Evolutionary conservation across 2,329 filamentous ascomycete genomes (phyloP), one percentile per base, ranked within the genome.

Genomic region (Ceratocystis lukuohia): DNA sequence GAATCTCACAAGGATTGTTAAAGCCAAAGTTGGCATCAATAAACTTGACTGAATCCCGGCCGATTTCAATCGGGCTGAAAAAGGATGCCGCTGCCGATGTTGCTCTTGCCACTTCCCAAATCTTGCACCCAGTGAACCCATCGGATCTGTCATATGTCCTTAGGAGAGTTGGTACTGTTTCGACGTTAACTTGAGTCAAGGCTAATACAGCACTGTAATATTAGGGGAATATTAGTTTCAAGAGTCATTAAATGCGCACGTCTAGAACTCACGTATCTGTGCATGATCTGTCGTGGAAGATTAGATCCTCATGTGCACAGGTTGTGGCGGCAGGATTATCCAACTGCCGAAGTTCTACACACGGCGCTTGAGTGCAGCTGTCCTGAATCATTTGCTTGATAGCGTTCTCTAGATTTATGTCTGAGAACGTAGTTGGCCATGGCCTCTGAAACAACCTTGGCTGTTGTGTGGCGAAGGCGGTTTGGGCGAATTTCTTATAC

Each of bases 1-100:
- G 68, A 2, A 72, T 68, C 25, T 73, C 69, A 59, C 70, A 71
- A 22, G 74, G 73, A 57, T 75, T 75, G 65, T 75, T 75, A 44
- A 71, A 69, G 2, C 72, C 72, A 22, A 75, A 71, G 0, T 69
- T 73, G 1, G 71, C 72, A 61, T 74, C 73, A 30, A 75, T 69
- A 48, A 73, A 74, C 22, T 72, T 70, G 1, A 72, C 66, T 5
- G 64, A 66, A 10, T 72, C 70, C 8, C 71, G 69, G 33, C 72
- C 72, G 7, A 73, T 10, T 33, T 69, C 63, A 41, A 73, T 71
- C 3, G 73, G 68, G 37, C 73, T 71, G 68, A 75, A 75, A 64
- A 73, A 74, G 0, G 71, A 70, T 0, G 71, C 69, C 3, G 72
- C 71, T 1, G 72, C 72, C 1, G 71, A 73, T n/a, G 71, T 73